Percentiles rank a stretch among this genome's conserved stretches.
phyloP scores from a whole-genome alignment of 805 yeast species.

The Teunomyces gatunensis region DNA sequence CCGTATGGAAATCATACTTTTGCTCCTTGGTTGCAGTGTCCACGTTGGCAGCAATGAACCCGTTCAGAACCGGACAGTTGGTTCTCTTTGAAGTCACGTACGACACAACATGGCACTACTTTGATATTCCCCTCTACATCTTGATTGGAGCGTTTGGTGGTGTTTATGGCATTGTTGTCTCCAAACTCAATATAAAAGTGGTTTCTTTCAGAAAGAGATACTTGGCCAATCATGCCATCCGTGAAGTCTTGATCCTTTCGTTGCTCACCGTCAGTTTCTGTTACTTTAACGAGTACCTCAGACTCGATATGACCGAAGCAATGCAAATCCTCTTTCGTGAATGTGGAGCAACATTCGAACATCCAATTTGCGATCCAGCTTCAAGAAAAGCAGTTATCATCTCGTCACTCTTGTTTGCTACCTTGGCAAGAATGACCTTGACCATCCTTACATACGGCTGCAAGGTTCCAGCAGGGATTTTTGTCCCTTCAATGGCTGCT shows the following conservation, averaged over 20 bases:
- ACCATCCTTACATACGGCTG: constrained; percentile 88
- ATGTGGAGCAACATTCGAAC: constrained; percentile 53
- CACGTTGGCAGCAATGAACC: constrained; percentile 75
- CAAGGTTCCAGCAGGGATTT: constrained; percentile 95
- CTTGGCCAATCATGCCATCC: constrained; percentile 54
- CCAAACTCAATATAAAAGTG: constrained; percentile 70
- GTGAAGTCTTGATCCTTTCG: constrained; percentile 71
- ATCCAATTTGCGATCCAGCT: constrained; percentile 37
- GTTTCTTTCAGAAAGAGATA: constrained; percentile 75
- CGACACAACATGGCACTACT: constrained; percentile 80
- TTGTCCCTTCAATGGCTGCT: constrained; percentile 95
- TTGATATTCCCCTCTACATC: constrained; percentile 79
- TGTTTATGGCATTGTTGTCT: constrained; percentile 74
- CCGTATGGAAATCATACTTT: constrained; percentile 89
- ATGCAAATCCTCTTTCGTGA: constrained; percentile 89
- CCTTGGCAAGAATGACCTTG: constrained; percentile 64
- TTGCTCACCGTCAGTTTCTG: constrained; percentile 70
- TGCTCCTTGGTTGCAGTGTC: constrained; percentile 87
- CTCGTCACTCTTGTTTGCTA: constrained; percentile 62
- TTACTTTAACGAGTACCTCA: constrained; percentile 78
- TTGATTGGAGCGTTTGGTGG: constrained; percentile 90
- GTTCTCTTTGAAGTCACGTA: constrained; percentile 91
- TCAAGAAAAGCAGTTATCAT: constrained; percentile 36
- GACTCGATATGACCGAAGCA: constrained; percentile 90
- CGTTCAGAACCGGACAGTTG: constrained; percentile 91